Conservation (phyloP, 495 filamentous ascomycete genomes). For the Bacidia rubella region DNA sequence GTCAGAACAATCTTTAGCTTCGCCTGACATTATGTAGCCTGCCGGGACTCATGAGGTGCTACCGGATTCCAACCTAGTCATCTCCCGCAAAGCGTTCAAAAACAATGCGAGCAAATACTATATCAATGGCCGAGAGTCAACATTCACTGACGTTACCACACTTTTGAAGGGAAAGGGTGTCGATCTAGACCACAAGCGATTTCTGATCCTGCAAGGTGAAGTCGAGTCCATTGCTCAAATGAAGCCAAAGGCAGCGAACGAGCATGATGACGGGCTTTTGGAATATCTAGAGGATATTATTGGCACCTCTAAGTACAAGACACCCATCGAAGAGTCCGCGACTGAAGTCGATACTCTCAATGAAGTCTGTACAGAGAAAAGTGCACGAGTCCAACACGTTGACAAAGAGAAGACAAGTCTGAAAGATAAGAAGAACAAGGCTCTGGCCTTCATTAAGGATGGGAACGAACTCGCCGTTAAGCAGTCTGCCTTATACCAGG, state of each 20-base stretch:
- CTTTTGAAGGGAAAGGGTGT: constrained; percentile 82
- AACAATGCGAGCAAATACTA: constrained; percentile 98
- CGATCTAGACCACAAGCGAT: constrained; percentile 95
- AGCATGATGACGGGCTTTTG: constrained; percentile 89
- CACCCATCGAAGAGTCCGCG: constrained; percentile 86
- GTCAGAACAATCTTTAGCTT: neutral
- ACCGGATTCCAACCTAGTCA: constrained; percentile 67
- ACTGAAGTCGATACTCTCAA: constrained; percentile 81
- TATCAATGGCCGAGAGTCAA: constrained; percentile 77
- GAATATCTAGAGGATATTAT: constrained; percentile 99
- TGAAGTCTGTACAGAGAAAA: constrained; percentile 90
- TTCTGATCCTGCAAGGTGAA: constrained; percentile 92
- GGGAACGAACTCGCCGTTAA: constrained; percentile 88
- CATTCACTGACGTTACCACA: constrained; percentile 78
- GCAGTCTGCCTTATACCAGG: constrained; percentile 78
- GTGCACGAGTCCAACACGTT: constrained; percentile 84
- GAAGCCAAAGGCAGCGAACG: constrained; percentile 89
- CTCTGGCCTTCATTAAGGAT: constrained; percentile 71
- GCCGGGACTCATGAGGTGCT: constrained; percentile 59
- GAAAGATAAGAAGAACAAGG: constrained; percentile 93
- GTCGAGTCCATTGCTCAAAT: constrained; percentile 98
- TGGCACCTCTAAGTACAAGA: constrained; percentile 94
- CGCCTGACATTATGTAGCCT: constrained; percentile 30
- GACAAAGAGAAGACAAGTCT: constrained; percentile 90
- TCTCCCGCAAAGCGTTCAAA: constrained; percentile 89